Conservation (phyloP, 1,284 basidiomycete genomes). For the Lignosus rhinocerotis region DNA sequence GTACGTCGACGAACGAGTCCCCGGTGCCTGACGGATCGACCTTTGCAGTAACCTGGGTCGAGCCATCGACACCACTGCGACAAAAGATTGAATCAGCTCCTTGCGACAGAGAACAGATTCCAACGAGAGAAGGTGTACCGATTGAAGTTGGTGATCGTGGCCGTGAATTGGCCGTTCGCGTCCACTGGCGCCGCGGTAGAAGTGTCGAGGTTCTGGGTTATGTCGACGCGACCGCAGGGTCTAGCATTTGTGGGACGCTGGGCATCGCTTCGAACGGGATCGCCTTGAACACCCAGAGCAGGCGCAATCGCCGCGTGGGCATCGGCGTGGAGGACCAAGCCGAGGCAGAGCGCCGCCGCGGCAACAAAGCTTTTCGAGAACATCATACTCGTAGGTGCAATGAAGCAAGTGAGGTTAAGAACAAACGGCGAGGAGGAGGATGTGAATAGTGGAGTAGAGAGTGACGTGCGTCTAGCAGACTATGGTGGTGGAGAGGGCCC, state of each 20-base stretch:
- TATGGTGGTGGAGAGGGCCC: slow-evolving; percentile 16
- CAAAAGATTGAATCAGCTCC: background rate
- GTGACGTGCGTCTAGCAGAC: slow-evolving; percentile 4
- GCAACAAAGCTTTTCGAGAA: slow-evolving; percentile 27
- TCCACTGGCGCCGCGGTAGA: slow-evolving; percentile 42
- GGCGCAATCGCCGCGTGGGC: slow-evolving; percentile 51
- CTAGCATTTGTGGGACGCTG: slow-evolving; percentile 41
- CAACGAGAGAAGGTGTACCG: slow-evolving; percentile 31
- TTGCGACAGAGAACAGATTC: background rate
- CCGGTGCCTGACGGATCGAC: slow-evolving; percentile 42
- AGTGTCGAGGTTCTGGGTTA: slow-evolving; percentile 42
- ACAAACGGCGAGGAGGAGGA: background rate
- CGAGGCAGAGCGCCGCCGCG: slow-evolving; percentile 19
- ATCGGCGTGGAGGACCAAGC: slow-evolving; percentile 30
- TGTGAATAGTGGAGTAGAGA: slow-evolving; percentile 1
- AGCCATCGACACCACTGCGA: slow-evolving; percentile 48
- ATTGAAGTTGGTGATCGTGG: slow-evolving; percentile 51
- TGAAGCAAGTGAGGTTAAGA: background rate
- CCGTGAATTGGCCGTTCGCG: slow-evolving; percentile 44
- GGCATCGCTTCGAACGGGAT: slow-evolving; percentile 42
- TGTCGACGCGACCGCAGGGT: slow-evolving; percentile 47
- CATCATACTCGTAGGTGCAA: slow-evolving; percentile 11
- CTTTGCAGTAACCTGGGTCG: slow-evolving; percentile 42
- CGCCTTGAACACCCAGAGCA: slow-evolving; percentile 48
- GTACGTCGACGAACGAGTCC: slow-evolving; percentile 37